Evolutionary conservation across 306 rosid species (phyloP), one percentile per base, ranked within the genome.

Genomic region (Crotalaria pallida): DNA sequence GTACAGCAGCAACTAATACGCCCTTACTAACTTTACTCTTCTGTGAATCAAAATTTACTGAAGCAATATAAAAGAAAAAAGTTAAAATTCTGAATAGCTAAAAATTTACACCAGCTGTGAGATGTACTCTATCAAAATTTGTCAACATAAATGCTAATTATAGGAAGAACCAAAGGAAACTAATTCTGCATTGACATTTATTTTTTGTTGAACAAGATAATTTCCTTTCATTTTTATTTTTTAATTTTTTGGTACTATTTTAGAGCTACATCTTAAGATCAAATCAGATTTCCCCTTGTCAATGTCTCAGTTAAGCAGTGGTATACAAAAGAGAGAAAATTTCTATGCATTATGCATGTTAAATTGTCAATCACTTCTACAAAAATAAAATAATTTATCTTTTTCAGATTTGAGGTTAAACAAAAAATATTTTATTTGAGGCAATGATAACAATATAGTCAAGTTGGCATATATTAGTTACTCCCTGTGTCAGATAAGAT

Each of bases 1-100:
- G 18, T 66, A 82, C 53, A 45, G 79, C 56, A 19, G 73, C 88
- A 60, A 65, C 87, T 71, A 73, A 34, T 67, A 81, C 16, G 50
- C 87, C 88, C 9, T 38, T 52, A 36, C 67, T 78, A 79, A 44
- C 64, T 44, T 77, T 55, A n/a, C 6, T 50, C 74, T 49, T 71
- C 73, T 3, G 70, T 19, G 61, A 22, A 67, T 52, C 44, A 48
- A 10, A 3, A 68, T n/a, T 48, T 44, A 89, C 89, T 84, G 45
- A 27, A 49, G 55, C 68, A 76, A 75, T 11, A 19, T 10, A 38
- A 2, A 38, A 31, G 69, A 41, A 60, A 65, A 29, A n/a, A 57
- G 21, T 26, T 27, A 61, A 29, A 24, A 75, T 27, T 33, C 48
- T 34, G 33, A 63, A 67, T 66, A 41, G 21, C 52, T 48, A 40